Base-by-base conservation (phyloP, 75 land plant species). In the Selaginella moellendorffii region DNA sequence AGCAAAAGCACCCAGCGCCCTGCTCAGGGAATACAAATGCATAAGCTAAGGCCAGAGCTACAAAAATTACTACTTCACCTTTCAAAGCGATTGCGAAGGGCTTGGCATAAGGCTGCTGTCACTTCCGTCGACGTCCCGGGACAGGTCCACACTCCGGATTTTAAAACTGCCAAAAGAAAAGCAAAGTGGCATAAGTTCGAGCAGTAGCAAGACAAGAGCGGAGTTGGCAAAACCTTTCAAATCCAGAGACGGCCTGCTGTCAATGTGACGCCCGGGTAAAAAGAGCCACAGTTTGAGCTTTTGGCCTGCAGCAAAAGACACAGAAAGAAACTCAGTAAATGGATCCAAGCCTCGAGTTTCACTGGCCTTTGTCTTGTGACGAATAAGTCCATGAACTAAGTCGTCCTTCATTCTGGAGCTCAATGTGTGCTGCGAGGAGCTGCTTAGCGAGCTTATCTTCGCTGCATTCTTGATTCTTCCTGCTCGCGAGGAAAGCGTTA, bases 251-350 rank as follows among this genome's bases (percentile, higher is more conserved):
- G 26, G n/a, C 53, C 29, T 31, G 63, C 83, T 66, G 54, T 76
- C 68, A 14, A 77, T 74, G 69, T 81, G 79, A 20, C 78, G 90
- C 19, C 96, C 97, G 61, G 97, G 97, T 68, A 88, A 71, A 67
- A 92, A 92, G 30, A 92, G 82, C 97, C 97, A 92, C 22, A 92
- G 96, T 63, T 88, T 88, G 28, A 88, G 79, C 61, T 82, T 87
- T 65, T 86, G 84, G 61, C 81, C 91, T 86, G 79, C n/a, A n/a
- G n/a, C n/a, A n/a, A n/a, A n/a, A n/a, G n/a, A n/a, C n/a, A n/a
- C n/a, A n/a, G n/a, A n/a, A n/a, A n/a, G n/a, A n/a, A n/a, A n/a
- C n/a, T n/a, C n/a, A n/a, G n/a, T n/a, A n/a, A n/a, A n/a, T n/a
- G n/a, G n/a, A n/a, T n/a, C n/a, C n/a, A n/a, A n/a, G n/a, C n/a